Evolutionary conservation across 2,329 filamentous ascomycete species (phyloP).

Genomic region (Alternaria novae-zelandiae): DNA sequence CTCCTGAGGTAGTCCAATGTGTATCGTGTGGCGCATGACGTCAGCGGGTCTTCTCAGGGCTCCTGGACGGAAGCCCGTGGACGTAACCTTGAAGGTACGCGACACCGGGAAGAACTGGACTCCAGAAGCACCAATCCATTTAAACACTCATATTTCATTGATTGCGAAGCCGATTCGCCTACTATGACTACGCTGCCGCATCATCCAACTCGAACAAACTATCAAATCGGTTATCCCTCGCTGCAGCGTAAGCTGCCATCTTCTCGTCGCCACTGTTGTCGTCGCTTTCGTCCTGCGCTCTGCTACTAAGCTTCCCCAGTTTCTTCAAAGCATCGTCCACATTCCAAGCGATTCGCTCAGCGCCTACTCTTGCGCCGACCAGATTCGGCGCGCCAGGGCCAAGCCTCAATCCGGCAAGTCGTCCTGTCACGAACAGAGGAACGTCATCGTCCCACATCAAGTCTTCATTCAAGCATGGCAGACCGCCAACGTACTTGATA

Average conservation of each 20-base stretch:
- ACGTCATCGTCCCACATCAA: conserved; percentile 77
- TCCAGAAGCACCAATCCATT: neutral
- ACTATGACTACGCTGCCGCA: neutral
- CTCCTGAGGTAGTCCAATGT: neutral
- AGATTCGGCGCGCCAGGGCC: conserved; percentile 77
- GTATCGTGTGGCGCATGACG: neutral
- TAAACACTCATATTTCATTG: neutral
- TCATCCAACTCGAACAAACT: conserved; percentile 28
- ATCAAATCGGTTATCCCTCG: conserved; percentile 53
- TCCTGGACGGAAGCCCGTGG: neutral
- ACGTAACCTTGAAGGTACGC: neutral
- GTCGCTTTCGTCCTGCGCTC: neutral
- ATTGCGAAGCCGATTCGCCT: neutral
- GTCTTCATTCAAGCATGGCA: conserved; percentile 77
- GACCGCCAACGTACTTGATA: conserved; percentile 66
- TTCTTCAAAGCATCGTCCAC: conserved; percentile 64
- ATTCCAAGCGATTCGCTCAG: conserved; percentile 75
- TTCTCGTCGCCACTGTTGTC: conserved; percentile 25
- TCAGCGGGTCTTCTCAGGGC: neutral
- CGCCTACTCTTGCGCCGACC: conserved; percentile 73
- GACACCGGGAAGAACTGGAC: neutral
- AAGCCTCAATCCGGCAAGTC: conserved; percentile 70
- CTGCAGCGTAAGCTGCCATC: conserved; percentile 45
- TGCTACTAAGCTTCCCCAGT: conserved; percentile 12
- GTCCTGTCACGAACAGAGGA: conserved; percentile 74